Evolutionary conservation across 345 rosid species (phyloP).

Genomic region (Eucalyptus curtisii): DNA sequence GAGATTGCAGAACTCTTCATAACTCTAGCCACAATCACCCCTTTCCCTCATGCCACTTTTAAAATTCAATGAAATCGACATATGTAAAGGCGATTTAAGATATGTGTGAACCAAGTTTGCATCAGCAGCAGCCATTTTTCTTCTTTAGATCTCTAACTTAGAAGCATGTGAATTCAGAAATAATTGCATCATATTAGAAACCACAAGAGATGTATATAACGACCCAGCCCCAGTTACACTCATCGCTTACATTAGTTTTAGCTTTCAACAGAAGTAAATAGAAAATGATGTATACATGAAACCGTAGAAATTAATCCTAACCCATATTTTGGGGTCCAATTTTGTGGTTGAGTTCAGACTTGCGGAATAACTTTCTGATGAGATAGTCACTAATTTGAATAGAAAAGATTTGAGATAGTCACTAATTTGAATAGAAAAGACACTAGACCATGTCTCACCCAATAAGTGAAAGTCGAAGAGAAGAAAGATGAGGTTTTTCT

Average conservation of each 20-base stretch:
- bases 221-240: not conserved
- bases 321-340: not conserved
- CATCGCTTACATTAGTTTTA: too few relatives aligned
- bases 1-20: not conserved
- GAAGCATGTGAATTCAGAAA: not conserved
- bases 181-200: not conserved
- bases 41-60: not conserved
- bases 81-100: too few relatives aligned
- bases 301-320: not conserved
- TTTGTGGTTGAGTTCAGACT: not conserved
- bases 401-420: not conserved
- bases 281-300: not conserved
- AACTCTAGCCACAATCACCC: not conserved
- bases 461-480: too few relatives aligned
- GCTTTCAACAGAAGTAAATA: too few relatives aligned
- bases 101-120: too few relatives aligned
- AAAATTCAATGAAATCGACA: not conserved
- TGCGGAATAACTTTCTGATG: not conserved
- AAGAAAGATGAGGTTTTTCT: too few relatives aligned
- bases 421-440: not conserved
- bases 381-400: not conserved
- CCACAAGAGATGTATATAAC: not conserved
- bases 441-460: rapidly evolving
- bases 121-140: too few relatives aligned
- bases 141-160: not conserved